Base-by-base conservation (phyloP, 2,329 filamentous ascomycete genomes). In the Camptophora hylomeconis region DNA sequence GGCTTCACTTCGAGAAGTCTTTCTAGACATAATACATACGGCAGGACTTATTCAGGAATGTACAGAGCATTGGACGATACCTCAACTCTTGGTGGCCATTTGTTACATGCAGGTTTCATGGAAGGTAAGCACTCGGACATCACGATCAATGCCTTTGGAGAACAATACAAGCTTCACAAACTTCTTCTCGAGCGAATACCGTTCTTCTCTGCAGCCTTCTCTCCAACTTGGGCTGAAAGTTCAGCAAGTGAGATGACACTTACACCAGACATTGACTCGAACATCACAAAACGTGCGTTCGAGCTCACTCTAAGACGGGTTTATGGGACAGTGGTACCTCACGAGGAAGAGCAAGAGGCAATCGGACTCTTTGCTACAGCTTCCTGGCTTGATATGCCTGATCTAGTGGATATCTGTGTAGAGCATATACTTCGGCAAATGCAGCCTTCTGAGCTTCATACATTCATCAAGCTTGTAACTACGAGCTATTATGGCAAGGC, bases 351-450 rank as follows among this genome's bases (percentile, higher is more conserved):
- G 30, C 48, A 50, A 7, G 58, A 68, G 38, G 63, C 66, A n/a
- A 50, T 68, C 18, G 63, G 63, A 8, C 46, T 71, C 3, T 69
- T 71, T 40, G 65, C 66, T 1, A 67, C 64, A 3, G 65, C 59
- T 10, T 69, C 63, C 45, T 71, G 66, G 66, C 53, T 71, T 13
- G 66, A 70, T 37, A 69, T 70, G 63, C 58, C 64, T 24, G 65
- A 69, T 36, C 47, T 70, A 14, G 56, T 70, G 7, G 63, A 69
- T 26, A 54, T 56, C 5, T 61, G 63, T 15, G 63, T 69, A 17
- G 63, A 66, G 17, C 59, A 61, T 5, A 67, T 70, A 33, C 49
- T 71, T 10, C 59, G 64, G 9, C 64, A 67, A 32, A 69, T 70
- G 65, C 57, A 54, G 7, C 60, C 63, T 1, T 53, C 59, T 11